These are phyloP conservation scores for Linum usitatissimum DNA, from an alignment of 345 rosid genomes.

Conservation along the genomic window DNA sequence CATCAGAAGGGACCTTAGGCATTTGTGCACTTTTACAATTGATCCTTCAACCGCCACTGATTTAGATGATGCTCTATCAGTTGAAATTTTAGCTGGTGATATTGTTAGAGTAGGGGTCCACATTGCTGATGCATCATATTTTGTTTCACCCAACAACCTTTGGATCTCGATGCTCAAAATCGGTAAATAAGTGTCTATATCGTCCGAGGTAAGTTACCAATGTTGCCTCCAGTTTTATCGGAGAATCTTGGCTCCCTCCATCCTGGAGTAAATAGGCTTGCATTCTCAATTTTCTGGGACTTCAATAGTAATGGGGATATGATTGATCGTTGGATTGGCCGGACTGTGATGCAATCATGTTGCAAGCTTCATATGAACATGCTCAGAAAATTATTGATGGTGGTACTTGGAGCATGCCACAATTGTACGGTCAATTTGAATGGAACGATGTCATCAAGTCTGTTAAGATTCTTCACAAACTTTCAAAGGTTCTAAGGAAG, in stretches of 20 bases:
- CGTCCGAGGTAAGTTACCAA: conserved; percentile 45
- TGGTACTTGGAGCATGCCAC: conserved; percentile 26
- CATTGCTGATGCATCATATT: conserved; percentile 77
- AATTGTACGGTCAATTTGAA: conserved; percentile 52
- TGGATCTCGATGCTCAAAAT: conserved; percentile 64
- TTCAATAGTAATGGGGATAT: conserved; percentile 43
- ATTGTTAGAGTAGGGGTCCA: conserved; percentile 76
- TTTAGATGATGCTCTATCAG: conserved; percentile 87
- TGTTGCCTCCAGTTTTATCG: conserved; percentile 73
- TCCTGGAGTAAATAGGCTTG: conserved; percentile 76
- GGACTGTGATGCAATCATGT: conserved; percentile 62
- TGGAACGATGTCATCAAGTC: conserved; percentile 56
- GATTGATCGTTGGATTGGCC: conserved; percentile 71
- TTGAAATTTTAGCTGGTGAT: conserved; percentile 49
- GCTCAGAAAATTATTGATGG: conserved; percentile 49
- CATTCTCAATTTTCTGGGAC: conserved; percentile 82
- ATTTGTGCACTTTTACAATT: conserved; percentile 58
- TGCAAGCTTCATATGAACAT: conserved; percentile 83
- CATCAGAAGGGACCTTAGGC: conserved; percentile 60
- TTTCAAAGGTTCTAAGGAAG: conserved; percentile 49
- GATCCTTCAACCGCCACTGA: conserved; percentile 76
- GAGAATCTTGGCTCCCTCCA: conserved; percentile 64
- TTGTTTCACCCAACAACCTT: conserved; percentile 61
- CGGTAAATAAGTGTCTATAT: conserved; percentile 79
- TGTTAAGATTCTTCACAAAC: conserved; percentile 40